Base-by-base conservation (phyloP, 176 grass and related monocot species). In the Thinopyrum elongatum region DNA sequence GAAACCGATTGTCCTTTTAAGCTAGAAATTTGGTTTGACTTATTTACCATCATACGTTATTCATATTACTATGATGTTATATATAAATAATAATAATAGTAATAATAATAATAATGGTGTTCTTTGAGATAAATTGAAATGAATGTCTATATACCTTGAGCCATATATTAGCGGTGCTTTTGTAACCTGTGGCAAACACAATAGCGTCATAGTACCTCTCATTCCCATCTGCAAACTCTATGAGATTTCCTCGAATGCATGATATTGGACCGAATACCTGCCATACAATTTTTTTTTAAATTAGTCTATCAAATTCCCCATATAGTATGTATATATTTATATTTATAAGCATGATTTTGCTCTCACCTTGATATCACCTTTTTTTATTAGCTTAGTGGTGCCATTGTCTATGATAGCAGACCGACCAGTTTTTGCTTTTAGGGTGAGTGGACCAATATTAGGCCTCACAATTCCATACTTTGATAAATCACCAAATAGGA, bases 321-420 rank as follows among this genome's bases (percentile, higher is more conserved):
- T 19, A 65, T 6, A 27, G 1, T 33, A 51, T 7, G 3, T 49
- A 23, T 29, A 28, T 46, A 46, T 14, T 46, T 74, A 53, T 31
- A 15, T 19, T 19, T 53, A 53, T 53, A 53, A 27, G 30, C 7
- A 61, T n/a, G 15, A 21, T 0, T 67, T 16, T 72, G 0, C 7
- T 34, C 17, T 84, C 41, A 93, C 95, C 86, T 89, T 86, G 36
- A 93, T 93, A 82, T 77, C 61, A 12, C 77, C 67, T 19, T 84
- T 74, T n/a, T 78, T 91, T 44, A 93, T 98, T 72, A 92, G 85
- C 38, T 29, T 8, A 8, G 65, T 3, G 6, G 95, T 95, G 51
- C 95, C 95, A 67, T 89, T 83, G 72, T 95, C n/a, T n/a, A n/a
- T n/a, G 7, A 92, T 80, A 10, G 91, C 27, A 21, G 95, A 95